Evolutionary conservation across 164 flowering plant species (phyloP), one percentile per base, ranked within the genome.

Genomic region (Aristolochia contorta): DNA sequence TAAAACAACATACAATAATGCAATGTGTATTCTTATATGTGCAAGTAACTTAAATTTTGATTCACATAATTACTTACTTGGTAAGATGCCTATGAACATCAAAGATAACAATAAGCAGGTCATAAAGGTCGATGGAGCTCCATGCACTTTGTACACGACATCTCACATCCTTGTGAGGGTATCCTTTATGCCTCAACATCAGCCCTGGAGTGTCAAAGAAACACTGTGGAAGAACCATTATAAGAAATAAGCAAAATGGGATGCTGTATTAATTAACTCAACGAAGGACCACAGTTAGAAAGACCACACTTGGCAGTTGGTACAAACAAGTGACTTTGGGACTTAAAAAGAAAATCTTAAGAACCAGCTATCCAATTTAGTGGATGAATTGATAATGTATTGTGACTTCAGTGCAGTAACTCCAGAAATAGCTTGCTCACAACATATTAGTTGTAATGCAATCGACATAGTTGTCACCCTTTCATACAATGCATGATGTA

Each of bases 171-270:
- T 70, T 65, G 65, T 71, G 59, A 48, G 88, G 88, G 60, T 64
- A 67, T 48, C 97, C 96, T 54, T 71, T 66, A 30, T 67, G 80
- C 57, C 74, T 90, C 50, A 93, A 60, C 81, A 78, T 88, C 32
- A 94, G 77, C 30, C 99, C 99, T 64, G 99, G 97, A 14, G 97
- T 94, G 71, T 94, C 97, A 81, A 91, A 94, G 72, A 91, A 87
- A 71, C 99, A 91, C 99, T 93, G 85, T 65, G 55, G 57, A 74
- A 47, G 67, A 62, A 43, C 58, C 56, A 66, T 72, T 56, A 74
- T 65, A 46, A 46, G 1, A 23, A 27, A 43, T 48, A 21, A 30
- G 1, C 43, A 37, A 37, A 37, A 10, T 37, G 5, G 43, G 43
- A 37, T 37, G 43, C 43, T 37, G 10, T 32, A 32, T 3, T 32